Evolutionary conservation across 768 basidiomycete species (phyloP).

Genomic region (Tylopilus balloui): DNA sequence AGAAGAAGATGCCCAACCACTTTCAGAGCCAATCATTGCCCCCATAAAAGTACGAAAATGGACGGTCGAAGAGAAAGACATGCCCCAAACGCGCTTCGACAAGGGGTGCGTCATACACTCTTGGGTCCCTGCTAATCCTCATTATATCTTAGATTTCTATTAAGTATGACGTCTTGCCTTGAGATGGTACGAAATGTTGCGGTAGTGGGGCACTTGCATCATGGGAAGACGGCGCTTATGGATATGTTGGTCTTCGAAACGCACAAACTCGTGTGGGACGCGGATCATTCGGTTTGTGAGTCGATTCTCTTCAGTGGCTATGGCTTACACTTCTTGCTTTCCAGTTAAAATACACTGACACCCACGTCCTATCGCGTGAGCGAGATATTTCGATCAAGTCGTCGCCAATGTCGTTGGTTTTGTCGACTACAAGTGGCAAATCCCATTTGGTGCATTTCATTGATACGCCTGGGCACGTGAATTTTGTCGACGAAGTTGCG

Average conservation of each 20-base stretch:
- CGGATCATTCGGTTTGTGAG: constrained; percentile 73
- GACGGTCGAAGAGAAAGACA: constrained; percentile 90
- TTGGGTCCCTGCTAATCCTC: constrained; percentile 1
- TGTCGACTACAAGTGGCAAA: constrained; percentile 82
- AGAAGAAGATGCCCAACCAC: constrained; percentile 95
- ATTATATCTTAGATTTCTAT: constrained; percentile 62
- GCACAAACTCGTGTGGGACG: constrained; percentile 91
- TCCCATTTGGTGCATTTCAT: constrained; percentile 91
- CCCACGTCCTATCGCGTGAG: constrained; percentile 82
- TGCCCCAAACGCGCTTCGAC: constrained; percentile 97
- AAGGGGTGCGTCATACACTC: constrained; percentile 63
- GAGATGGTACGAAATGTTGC: constrained; percentile 96
- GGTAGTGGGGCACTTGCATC: constrained; percentile 93
- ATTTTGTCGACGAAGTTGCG: constrained; percentile 98
- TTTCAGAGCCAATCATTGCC: constrained; percentile 91
- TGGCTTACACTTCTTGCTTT: constrained; percentile 17
- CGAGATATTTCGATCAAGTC: constrained; percentile 95
- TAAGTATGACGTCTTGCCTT: constrained; percentile 87
- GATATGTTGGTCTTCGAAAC: constrained; percentile 98
- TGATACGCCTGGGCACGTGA: constrained; percentile 97
- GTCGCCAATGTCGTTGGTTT: constrained; percentile 89
- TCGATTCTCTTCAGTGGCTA: constrained; percentile 9
- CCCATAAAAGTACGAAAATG: constrained; percentile 95
- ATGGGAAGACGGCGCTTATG: constrained; percentile 95
- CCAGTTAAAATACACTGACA: constrained; percentile 94